Evolutionary conservation across 2,329 filamentous ascomycete genomes (phyloP).

Genomic region (Fonsecaea pedrosoi): DNA sequence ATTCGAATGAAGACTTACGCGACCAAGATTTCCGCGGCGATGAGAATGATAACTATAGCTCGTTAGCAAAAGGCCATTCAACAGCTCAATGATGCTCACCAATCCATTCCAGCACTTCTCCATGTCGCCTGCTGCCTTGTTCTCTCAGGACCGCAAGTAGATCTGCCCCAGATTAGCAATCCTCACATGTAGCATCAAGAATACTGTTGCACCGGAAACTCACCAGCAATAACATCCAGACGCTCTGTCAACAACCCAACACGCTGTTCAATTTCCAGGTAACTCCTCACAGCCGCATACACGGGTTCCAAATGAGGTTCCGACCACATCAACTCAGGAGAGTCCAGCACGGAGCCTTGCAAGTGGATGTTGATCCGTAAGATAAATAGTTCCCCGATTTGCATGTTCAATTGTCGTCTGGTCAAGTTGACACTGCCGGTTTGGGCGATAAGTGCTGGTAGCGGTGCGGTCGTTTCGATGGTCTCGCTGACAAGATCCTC

Average conservation of each 20-base stretch:
- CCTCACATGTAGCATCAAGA: background rate
- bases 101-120: constrained; percentile 88
- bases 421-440: constrained; percentile 91
- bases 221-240: constrained; percentile 75
- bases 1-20: constrained; percentile 53
- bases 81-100: constrained; percentile 58
- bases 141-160: constrained; percentile 92
- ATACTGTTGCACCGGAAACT: constrained; percentile 2
- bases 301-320: constrained; percentile 96
- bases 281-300: constrained; percentile 92
- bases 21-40: constrained; percentile 92
- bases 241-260: constrained; percentile 88
- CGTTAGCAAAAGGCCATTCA: constrained; percentile 25
- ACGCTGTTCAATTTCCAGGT: constrained; percentile 97
- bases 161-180: constrained; percentile 59
- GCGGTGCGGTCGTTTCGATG: constrained; percentile 89
- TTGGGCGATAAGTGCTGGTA: constrained; percentile 88
- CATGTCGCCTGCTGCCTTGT: constrained; percentile 90
- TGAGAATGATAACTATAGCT: constrained; percentile 81
- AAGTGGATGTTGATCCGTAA: constrained; percentile 97
- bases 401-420: constrained; percentile 95
- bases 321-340: constrained; percentile 97
- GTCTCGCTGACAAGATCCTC: constrained; percentile 94
- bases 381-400: constrained; percentile 98
- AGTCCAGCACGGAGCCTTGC: constrained; percentile 94